These are phyloP conservation scores for Psidium friedrichsthalianum DNA, from an alignment of 345 rosid genomes.

Conservation along the genomic window DNA sequence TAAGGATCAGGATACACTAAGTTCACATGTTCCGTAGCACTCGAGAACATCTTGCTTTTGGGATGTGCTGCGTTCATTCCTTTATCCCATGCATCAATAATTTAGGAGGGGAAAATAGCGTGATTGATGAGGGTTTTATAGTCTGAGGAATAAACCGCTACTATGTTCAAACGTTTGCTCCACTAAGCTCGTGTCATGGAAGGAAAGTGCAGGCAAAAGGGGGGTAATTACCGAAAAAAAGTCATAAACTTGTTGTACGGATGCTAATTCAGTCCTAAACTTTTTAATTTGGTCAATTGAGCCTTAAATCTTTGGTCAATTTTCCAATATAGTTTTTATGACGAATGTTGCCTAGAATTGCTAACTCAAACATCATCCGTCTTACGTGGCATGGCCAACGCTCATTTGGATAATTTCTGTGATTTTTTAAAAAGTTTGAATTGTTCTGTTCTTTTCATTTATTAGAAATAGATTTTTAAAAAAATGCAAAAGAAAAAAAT, in stretches of 20 bases:
- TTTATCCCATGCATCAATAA: not conserved
- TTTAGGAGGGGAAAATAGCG: not conserved
- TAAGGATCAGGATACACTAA: fast-evolving
- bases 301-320: too few species aligned
- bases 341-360: fast-evolving
- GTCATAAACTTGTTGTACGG: not conserved
- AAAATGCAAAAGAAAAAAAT: not conserved
- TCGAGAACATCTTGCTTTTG: not conserved
- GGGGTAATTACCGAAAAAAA: not conserved
- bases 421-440: not conserved
- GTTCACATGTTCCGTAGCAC: not conserved
- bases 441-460: not conserved
- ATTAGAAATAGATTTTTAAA: not conserved
- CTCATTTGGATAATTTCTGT: fast-evolving
- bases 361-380: fast-evolving
- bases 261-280: fast-evolving
- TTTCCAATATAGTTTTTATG: fast-evolving
- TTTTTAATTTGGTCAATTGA: too few species aligned
- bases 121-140: not conserved
- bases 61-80: not conserved
- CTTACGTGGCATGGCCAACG: fast-evolving
- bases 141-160: not conserved
- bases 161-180: not conserved
- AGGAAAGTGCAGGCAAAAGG: not conserved
- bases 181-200: not conserved